Base-by-base conservation (phyloP, 2,329 filamentous ascomycete species). In the Podosphaera xanthii region DNA sequence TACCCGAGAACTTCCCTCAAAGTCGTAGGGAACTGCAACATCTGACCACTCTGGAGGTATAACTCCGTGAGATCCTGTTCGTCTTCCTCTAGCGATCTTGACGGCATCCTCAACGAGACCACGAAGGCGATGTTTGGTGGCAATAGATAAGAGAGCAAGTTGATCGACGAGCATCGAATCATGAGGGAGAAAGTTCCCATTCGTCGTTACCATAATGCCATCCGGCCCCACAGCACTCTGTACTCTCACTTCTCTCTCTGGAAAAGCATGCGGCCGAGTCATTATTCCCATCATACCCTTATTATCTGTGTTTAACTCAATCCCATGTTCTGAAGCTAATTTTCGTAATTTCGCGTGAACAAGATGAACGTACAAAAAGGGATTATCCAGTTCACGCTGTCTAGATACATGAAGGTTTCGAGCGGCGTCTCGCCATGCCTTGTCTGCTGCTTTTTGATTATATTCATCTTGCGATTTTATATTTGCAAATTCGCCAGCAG, bases 91-190 rank as follows among this genome's bases (percentile, higher is more conserved):
- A 2, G 87, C 80, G 53, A 94, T 72, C 8, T 77, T 77, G 59
- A 82, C 79, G 9, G 87, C 82, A 65, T 95, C 89, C 67, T 90
- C 85, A 2, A 96, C 68, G 36, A 96, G 72, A 10, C 82, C 80
- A 58, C 86, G 78, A 44, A 96, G 65, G 35, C 88, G 79, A 65
- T 94, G 85, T 68, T 91, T 87, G 8, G 87, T 83, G 22, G 87
- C 86, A 60, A 96, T 77, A 4, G 88, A 92, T 60, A 96, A 70
- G 14, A 96, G 75, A 34, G 87, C 85, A 52, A 96, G 72, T 64
- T 96, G 86, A 62, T 95, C 89, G 12, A 86, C 84, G 40, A 95
- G 74, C 59, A 79, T 82, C 1, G 86, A 81, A 50, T 89, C 85
- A 42, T 84, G 81, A 0, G 92, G 79, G 44, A 94, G 79, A 59